phyloP scores from a whole-genome alignment of 1,139 yeast species.

The Martiniozyma asiatica region DNA sequence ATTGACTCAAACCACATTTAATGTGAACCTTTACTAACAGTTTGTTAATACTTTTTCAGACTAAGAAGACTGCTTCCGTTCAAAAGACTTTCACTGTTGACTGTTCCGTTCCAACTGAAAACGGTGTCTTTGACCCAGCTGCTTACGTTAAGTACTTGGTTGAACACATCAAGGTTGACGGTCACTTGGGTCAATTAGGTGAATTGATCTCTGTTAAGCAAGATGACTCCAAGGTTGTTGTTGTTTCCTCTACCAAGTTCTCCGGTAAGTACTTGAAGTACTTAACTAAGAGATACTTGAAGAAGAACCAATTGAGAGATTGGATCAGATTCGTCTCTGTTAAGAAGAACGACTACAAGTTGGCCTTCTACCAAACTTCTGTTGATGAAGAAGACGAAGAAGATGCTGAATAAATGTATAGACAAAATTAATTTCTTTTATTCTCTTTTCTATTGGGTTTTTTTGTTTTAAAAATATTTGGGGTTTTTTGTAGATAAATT shows the following conservation, averaged over 20 bases:
- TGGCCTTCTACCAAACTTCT: constrained; percentile 99
- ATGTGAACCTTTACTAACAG: constrained; percentile 1
- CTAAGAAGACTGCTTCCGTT: constrained; percentile 30
- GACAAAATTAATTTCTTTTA: constrained; percentile 5
- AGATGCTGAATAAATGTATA: constrained; percentile 40
- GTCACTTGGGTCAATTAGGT: constrained; percentile 94
- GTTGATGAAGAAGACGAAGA: constrained; percentile 93
- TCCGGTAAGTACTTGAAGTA: constrained; percentile 99
- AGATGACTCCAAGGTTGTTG: constrained; percentile 75
- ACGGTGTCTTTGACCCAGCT: constrained; percentile 96
- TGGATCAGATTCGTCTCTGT: constrained; percentile 99
- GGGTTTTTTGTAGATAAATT: not conserved
- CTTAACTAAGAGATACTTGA: constrained; percentile 98
- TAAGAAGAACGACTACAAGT: constrained; percentile 92
- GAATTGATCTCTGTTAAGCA: constrained; percentile 81
- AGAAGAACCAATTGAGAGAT: constrained; percentile 99
- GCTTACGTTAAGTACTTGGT: constrained; percentile 95
- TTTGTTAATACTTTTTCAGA: constrained; percentile 12
- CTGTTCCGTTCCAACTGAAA: constrained; percentile 94
- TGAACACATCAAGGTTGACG: constrained; percentile 99
- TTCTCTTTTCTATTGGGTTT: constrained; percentile 5
- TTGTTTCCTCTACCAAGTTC: constrained; percentile 88
- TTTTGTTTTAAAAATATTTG: not conserved
- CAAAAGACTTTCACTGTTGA: constrained; percentile 93
- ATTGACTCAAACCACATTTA: not conserved